Percentiles rank a stretch among this genome's conserved stretches.
Evolutionary conservation across 2,329 filamentous ascomycete genomes (phyloP).

Genomic region (Rasamsonia emersonii): DNA sequence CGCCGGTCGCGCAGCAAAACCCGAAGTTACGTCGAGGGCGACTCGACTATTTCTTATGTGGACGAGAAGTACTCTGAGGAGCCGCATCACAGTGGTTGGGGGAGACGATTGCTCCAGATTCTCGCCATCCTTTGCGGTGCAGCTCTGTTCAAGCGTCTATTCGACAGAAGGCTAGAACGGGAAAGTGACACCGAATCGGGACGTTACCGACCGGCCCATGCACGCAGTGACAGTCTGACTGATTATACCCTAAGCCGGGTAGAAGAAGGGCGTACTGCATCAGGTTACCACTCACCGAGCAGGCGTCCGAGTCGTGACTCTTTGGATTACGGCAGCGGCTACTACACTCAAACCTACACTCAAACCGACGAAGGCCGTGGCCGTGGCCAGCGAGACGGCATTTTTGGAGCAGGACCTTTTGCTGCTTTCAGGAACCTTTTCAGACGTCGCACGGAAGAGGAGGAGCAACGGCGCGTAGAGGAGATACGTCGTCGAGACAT

Average conservation of each 20-base stretch:
- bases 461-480: conserved; percentile 53
- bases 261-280: conserved; percentile 47
- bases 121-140: conserved; percentile 56
- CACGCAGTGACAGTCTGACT: conserved; percentile 35
- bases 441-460: conserved; percentile 48
- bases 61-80: conserved; percentile 59
- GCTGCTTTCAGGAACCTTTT: conserved; percentile 50
- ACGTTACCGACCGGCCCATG: conserved; percentile 45
- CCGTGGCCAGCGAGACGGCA: conserved; percentile 50
- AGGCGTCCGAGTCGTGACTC: conserved; percentile 12
- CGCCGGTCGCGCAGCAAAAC: conserved; percentile 35
- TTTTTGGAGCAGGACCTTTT: conserved; percentile 61
- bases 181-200: conserved; percentile 46
- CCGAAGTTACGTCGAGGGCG: conserved; percentile 34
- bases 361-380: conserved; percentile 35
- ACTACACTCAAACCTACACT: conserved; percentile 31
- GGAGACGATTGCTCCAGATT: conserved; percentile 51
- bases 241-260: conserved; percentile 34
- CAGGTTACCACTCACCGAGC: conserved; percentile 14
- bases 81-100: conserved; percentile 46
- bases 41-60: conserved; percentile 49
- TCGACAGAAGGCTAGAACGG: conserved; percentile 46
- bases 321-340: conserved; percentile 30
- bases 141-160: conserved; percentile 52
- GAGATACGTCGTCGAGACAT: conserved; percentile 42